Evolutionary conservation across 176 grass and related monocot genomes (phyloP).

Genomic region (Juncus inflexus): DNA sequence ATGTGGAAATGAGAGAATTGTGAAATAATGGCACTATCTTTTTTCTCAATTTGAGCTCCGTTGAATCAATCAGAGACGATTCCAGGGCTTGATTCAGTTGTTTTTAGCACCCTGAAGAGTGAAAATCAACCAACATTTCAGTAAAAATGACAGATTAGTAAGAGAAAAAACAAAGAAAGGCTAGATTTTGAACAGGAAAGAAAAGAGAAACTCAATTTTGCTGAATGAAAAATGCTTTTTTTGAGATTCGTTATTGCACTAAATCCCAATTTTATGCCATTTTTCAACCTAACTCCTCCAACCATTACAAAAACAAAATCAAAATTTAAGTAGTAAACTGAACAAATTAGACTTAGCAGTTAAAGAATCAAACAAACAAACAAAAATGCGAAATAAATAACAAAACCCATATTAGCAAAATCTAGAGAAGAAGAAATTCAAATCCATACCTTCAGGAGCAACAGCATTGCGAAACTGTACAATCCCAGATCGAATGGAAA

Average conservation of each 20-base stretch:
- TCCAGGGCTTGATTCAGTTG: neutral
- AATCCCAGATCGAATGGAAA: neutral
- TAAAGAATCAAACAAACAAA: neutral
- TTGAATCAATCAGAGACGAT: neutral
- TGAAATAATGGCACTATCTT: neutral
- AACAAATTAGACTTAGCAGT: neutral
- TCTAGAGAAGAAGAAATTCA: neutral
- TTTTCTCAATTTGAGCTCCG: slow-evolving; percentile 7
- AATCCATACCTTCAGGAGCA: neutral
- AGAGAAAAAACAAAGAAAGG: neutral
- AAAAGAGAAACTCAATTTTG: neutral
- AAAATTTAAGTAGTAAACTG: neutral
- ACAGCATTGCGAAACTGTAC: slow-evolving; percentile 20
- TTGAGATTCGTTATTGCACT: neutral
- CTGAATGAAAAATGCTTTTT: neutral
- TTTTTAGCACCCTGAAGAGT: slow-evolving; percentile 7
- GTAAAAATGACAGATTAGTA: neutral
- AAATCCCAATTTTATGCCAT: no score
- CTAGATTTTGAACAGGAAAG: neutral
- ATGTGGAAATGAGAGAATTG: no score
- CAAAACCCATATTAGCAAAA: slow-evolving; percentile 13
- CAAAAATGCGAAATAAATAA: neutral
- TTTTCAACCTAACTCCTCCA: neutral
- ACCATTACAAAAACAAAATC: neutral
- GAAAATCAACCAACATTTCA: slow-evolving; percentile 20